Base-by-base conservation (phyloP, 768 basidiomycete genomes). In the Macrolepiota albuminosa region DNA sequence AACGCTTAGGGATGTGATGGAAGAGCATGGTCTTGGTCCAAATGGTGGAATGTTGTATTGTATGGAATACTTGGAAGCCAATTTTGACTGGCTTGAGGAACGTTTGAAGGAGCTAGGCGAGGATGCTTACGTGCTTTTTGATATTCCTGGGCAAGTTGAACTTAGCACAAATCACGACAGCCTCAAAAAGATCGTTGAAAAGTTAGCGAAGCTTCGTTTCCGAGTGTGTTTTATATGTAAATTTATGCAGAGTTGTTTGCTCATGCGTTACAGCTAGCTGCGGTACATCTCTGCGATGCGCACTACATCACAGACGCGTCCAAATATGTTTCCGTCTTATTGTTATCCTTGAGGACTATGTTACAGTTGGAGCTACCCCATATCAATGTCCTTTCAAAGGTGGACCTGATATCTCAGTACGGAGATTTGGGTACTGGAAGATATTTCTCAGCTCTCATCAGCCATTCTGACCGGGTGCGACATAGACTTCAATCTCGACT, bases 351-450 rank as follows among this genome's bases (percentile, higher is more conserved):
- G 31, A 83, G 97, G 52, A 92, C 96, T 16, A 98, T 98, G 97
- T 80, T 99, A n/a, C 95, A 98, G 68, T 82, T 99, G 57, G 97
- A 97, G 68, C 82, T 98, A n/a, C 97, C 97, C 0, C 97, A 98
- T 70, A 80, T 99, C 74, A 98, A 99, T 69, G 97, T 99, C 3
- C 79, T 99, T 14, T 95, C 93, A 9, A 99, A 99, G 73, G 81
- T 98, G 57, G 97, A 99, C 73, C 76, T 98, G n/a, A 77, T 99
- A 18, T 78, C 82, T 18, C 85, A 89, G 64, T 95, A 96, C 62
- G 97, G 97, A 11, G 93, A 96, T 61, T 80, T 98, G 46, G 92
- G 95, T 95, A 66, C 49, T 82, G 70, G 31, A 46, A 34, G 42
- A 29, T 21, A 21, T 39, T 54, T 21, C 55, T 26, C 54, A n/a